Base-by-base conservation (phyloP, 2,329 filamentous ascomycete genomes). In the Talaromyces verruculosus region DNA sequence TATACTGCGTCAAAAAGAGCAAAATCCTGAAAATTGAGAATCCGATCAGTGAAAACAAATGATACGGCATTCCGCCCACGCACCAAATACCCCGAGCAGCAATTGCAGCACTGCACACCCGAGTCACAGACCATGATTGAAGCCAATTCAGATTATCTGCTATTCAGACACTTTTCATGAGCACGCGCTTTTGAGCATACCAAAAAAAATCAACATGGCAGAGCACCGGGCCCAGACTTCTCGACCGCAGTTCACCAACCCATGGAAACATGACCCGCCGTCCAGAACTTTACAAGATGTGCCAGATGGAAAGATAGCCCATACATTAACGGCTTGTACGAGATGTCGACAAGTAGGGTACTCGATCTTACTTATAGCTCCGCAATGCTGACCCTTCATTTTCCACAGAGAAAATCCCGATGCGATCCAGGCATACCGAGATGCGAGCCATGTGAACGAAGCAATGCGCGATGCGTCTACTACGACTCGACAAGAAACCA, bases 381-480 rank as follows among this genome's bases (percentile, higher is more conserved):
- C 68, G 39, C 37, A 57, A 22, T 41, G 35, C 49, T 53, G 25
- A 60, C 35, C 5, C 13, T 41, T 41, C 33, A 35, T 39, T 51
- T 67, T 55, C 64, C 64, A 45, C 75, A 96, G 93, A 89, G 94
- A 73, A 99, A 99, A 84, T 98, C 94, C 43, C 86, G 93, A 83
- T 99, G 95, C 82, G 95, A 98, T 79, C 91, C 95, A 3, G 91
- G 91, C 15, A 86, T 99, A 25, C 95, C 95, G 47, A 90, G 91
- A 74, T 99, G 95, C 79, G 86, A 92, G 19, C 93, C 94, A 25
- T 99, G 95, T 81, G 93, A 97, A 80, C 88, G 94, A 71, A 93
- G 92, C 69, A 93, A 93, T 73, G 92, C 93, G 35, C 86, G 88
- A 67, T 99, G 95, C 85, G 94, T 97, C 76, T 99, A 98, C 81